Evolutionary conservation across 2,329 filamentous ascomycete species (phyloP).

Genomic region (Rhinocladiella mackenziei): DNA sequence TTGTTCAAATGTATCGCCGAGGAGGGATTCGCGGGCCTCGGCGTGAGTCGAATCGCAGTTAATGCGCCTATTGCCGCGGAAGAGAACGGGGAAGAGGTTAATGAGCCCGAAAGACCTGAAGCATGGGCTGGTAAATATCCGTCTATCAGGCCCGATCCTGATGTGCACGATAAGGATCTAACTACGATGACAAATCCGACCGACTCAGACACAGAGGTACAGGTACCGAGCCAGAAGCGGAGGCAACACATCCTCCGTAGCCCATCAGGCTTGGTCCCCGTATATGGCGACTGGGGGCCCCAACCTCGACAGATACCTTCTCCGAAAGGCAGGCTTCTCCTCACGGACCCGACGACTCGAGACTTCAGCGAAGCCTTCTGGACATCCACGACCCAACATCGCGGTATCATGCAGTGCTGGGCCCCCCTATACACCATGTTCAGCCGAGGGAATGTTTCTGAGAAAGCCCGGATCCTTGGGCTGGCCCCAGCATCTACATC

Average conservation of each 20-base stretch:
- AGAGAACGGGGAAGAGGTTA: background rate
- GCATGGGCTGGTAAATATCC: too few relatives aligned
- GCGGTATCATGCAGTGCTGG: conserved; percentile 77
- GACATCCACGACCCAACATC: conserved; percentile 72
- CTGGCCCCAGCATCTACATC: conserved; percentile 30
- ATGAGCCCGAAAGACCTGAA: background rate
- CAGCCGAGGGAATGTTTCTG: conserved; percentile 80
- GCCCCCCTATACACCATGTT: conserved; percentile 93
- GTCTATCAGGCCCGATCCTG: too few relatives aligned
- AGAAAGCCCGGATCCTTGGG: conserved; percentile 71
- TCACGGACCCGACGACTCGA: conserved; percentile 33
- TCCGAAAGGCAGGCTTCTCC: conserved; percentile 17
- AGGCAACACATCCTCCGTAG: conserved; percentile 68
- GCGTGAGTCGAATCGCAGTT: conserved; percentile 54
- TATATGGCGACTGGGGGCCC: conserved; percentile 72
- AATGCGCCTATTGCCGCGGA: conserved; percentile 52
- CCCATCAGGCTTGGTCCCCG: conserved; percentile 64
- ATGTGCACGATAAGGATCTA: too few relatives aligned
- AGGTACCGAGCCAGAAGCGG: too few relatives aligned
- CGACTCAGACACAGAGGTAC: too few relatives aligned
- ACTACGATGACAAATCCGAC: background rate
- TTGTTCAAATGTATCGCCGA: conserved; percentile 44
- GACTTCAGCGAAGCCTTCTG: conserved; percentile 71
- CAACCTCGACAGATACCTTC: background rate
- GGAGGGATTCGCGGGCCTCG: conserved; percentile 35